Evolutionary conservation across 2,329 filamentous ascomycete species (phyloP), one percentile per base, ranked within the genome.

Genomic region (Alternaria hordeiaustralica): DNA sequence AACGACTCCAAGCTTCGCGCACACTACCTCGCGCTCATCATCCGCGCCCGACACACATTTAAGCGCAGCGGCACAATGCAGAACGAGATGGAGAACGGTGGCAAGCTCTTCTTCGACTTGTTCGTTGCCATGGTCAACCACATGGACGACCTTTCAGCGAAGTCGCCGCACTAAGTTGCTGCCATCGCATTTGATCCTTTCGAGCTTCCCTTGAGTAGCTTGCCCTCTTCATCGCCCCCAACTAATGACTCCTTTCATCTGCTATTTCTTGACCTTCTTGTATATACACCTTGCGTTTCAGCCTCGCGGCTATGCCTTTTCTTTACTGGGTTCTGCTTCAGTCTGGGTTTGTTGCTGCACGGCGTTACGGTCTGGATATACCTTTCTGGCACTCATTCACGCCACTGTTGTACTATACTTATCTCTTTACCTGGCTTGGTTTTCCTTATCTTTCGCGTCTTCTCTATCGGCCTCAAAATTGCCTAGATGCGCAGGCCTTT

Each of bases 31-130:
- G 93, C 94, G 18, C 88, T 97, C 76, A 97, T 97, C 81, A 96
- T 97, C 77, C 90, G 94, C 69, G 93, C 91, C 72, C 88, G 94
- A 70, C 87, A 88, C 76, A 97, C 93, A 3, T 97, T 97, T 82
- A 97, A 97, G 85, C 87, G 93, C 59, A 97, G 93, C 80, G 93
- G 94, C 58, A 97, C 94, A 4, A 97, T 97, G 94, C 94, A 97
- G 82, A 88, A 92, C 71, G 94, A 97, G 83, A 97, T 97, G 94
- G 92, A 92, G 79, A 88, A 89, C 65, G 94, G 94, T 26, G 93
- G 93, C 58, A 92, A 92, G 75, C 85, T 97, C 63, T 97, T 97
- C 84, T 97, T 97, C 78, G 94, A 97, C 77, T 85, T 97, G 47
- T 97, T 97, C 78, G 94, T 97, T 55, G 93, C 94, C 18, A 88